Evolutionary conservation across 1,284 basidiomycete genomes (phyloP), one percentile per base, ranked within the genome.

Genomic region (Pisolithus thermaeus): DNA sequence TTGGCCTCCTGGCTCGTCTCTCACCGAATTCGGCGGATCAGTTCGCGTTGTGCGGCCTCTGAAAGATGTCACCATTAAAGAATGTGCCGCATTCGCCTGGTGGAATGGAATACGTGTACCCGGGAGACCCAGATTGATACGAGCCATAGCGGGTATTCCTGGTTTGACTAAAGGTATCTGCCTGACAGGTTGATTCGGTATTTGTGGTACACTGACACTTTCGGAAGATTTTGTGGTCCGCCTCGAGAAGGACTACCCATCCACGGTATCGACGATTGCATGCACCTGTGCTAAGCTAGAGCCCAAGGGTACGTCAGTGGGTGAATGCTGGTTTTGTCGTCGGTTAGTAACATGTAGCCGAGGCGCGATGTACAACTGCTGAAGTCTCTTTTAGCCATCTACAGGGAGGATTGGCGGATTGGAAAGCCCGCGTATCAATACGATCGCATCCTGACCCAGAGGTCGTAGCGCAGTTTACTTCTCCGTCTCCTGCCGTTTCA

Each of bases 201-300:
- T 41, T 46, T 16, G 22, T 39, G 40, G 8, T 46, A 32, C 14
- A 7, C 45, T 37, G 23, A 44, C 52, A 32, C 63, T 41, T 41
- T 27, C n/a, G 6, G 8, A 49, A 92, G 91, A 86, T 62, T 95
- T 95, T 63, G 90, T 95, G 54, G 72, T 86, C 16, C 83, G 85
- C 0, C 67, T 95, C 22, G 90, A 91, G 66, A 81, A 79, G 43
- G 83, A 92, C 60, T 94, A 90, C 65, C 92, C 92, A 0, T 90
- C 91, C 0, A 95, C 92, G 0, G 92, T 95, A 3, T 92, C 90
- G 7, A 87, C 92, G 0, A 91, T 95, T 50, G 84, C 83, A 25
- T 78, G 87, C 43, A 95, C 92, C 0, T 91, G 89, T 56, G 83
- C 78, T 23, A 95, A 95, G 68, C 71, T 95, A 35, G 78, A 82